Base-by-base conservation (phyloP, 305 asterid species). In the Nicotiana rustica region DNA sequence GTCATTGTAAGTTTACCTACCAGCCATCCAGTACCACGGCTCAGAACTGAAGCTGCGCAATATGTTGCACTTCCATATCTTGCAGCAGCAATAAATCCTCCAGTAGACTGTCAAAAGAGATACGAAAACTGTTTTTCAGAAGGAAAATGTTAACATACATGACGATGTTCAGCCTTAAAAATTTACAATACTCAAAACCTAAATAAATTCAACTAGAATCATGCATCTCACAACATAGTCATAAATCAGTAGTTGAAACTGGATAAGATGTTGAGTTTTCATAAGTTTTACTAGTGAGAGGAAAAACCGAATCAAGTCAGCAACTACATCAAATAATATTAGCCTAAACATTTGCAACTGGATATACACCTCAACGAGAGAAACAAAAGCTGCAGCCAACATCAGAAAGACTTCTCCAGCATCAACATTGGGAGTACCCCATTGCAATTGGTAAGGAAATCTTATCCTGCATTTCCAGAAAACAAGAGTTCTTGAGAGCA, bases 11-110 rank as follows among this genome's bases (percentile, higher is more conserved):
- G 81, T 79, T 21, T 79, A 79, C 87, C n/a, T 86, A 96, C 99
- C 94, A 94, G 93, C 98, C 98, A 96, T 87, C 93, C 97, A 31
- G 91, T 73, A 3, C 98, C 99, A 83, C 99, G 94, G 90, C 97
- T 91, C 70, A 91, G 76, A 82, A 92, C 91, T 6, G 99, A 94
- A 86, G 97, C 84, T 15, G 99, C 98, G 35, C 86, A 62, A 79
- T 88, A 91, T 0, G 97, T 94, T 38, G 98, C 97, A 85, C 99
- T 90, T 44, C 87, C 97, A 44, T 98, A 93, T 84, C 98, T 92
- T 69, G 93, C 85, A 36, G 98, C 98, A 82, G 98, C 98, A 64
- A 96, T 91, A 82, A 96, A 91, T 18, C 98, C 93, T 47, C 99
- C 98, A 0, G 98, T 94, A 29, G 99, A 96, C 99, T 96, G 89